Evolutionary conservation across 345 rosid species (phyloP).

Genomic region (Sonneratia caseolaris): DNA sequence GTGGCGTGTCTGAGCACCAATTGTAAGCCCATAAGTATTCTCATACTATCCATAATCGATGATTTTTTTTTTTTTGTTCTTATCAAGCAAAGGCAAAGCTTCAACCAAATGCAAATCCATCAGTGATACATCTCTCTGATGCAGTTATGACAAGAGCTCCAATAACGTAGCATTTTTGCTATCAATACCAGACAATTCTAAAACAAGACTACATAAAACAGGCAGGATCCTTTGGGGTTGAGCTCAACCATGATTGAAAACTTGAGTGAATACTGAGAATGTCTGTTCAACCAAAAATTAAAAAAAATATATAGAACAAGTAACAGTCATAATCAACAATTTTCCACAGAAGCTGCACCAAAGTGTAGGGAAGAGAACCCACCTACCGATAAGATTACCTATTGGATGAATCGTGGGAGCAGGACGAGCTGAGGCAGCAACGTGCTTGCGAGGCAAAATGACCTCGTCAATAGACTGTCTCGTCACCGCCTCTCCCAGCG

Average conservation of each 20-base stretch:
- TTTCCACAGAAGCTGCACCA: not conserved
- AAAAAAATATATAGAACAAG: too few species aligned
- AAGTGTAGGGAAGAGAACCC: not conserved
- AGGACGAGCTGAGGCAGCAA: slow-evolving; percentile 74
- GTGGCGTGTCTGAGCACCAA: slow-evolving; percentile 53
- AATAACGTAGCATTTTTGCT: too few species aligned
- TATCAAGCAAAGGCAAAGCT: not conserved
- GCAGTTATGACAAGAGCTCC: not conserved
- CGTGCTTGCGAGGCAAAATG: slow-evolving; percentile 76
- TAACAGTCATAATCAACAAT: not conserved
- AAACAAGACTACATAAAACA: not conserved
- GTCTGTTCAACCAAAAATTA: too few species aligned
- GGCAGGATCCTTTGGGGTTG: not conserved
- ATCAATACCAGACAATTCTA: not conserved
- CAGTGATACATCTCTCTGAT: too few species aligned
- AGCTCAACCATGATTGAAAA: not conserved
- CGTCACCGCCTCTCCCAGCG: slow-evolving; percentile 73
- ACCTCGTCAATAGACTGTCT: slow-evolving; percentile 60
- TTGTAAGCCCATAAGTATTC: not conserved
- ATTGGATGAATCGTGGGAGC: slow-evolving; percentile 83
- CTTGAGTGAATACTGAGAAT: not conserved
- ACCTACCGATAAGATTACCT: slow-evolving; percentile 21
- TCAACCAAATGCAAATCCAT: not conserved
- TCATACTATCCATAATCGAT: not conserved
- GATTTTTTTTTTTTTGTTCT: not conserved